Conservation (phyloP, 2,329 filamentous ascomycete species). For the Pseudogymnoascus sp. region DNA sequence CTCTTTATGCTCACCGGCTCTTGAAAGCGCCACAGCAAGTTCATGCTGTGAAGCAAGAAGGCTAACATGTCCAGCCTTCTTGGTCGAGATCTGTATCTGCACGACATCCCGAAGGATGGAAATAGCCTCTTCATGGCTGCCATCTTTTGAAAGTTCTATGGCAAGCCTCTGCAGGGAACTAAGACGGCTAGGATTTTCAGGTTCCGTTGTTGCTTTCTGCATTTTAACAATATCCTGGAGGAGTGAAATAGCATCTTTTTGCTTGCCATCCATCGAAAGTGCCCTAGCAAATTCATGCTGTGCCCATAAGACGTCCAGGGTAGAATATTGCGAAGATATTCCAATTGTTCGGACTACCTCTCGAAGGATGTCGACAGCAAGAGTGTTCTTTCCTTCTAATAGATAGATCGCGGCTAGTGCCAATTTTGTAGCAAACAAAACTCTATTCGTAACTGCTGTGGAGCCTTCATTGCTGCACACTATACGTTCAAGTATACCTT, state of each 20-base stretch:
- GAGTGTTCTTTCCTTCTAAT: neutral
- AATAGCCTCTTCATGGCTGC: neutral
- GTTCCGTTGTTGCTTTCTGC: neutral
- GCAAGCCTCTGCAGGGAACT: neutral
- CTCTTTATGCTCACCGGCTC: conserved; percentile 1
- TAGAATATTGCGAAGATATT: neutral
- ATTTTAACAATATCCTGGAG: conserved; percentile 3
- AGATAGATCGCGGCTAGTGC: neutral
- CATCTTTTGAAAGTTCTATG: neutral
- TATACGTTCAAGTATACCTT: neutral
- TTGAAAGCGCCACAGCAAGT: neutral
- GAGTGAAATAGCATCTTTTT: neutral
- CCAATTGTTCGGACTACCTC: neutral
- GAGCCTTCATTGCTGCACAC: neutral
- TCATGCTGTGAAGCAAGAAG: conserved; percentile 8
- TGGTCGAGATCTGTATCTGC: neutral
- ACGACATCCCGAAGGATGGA: neutral
- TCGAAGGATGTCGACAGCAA: neutral
- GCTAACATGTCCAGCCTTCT: neutral
- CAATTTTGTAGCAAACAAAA: neutral
- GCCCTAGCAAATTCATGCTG: neutral
- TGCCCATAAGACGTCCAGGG: neutral
- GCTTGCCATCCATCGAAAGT: neutral
- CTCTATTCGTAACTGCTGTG: neutral
- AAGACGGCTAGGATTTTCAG: conserved; percentile 9